A percentile compares a stretch with the other conserved stretches of the same genome.
Conservation (phyloP, 768 basidiomycete species). For the Boletellus ananas region DNA sequence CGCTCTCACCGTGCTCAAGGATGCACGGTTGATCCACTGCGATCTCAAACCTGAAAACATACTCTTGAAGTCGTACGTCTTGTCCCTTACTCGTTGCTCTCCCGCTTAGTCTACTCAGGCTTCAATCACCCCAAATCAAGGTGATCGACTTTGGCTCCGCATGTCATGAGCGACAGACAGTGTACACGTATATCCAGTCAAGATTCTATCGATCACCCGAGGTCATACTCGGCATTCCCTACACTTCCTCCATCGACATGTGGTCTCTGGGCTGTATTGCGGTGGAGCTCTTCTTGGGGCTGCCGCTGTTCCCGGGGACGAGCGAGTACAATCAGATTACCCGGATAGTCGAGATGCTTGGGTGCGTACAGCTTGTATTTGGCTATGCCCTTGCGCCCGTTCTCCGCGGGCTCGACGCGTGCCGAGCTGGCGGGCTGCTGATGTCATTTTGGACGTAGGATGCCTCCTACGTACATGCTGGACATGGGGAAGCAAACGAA, state of each 20-base stretch:
- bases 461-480: constrained; percentile 89
- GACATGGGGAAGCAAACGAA: constrained; percentile 93
- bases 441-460: constrained; percentile 40
- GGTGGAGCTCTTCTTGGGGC: constrained; percentile 93
- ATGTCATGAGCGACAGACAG: constrained; percentile 98
- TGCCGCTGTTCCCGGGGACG: constrained; percentile 96
- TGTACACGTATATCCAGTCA: constrained; percentile 99
- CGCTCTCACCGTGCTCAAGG: constrained; percentile 87
- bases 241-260: constrained; percentile 97
- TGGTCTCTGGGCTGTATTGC: constrained; percentile 99
- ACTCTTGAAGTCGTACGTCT: constrained; percentile 81
- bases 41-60: constrained; percentile 99
- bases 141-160: constrained; percentile 99
- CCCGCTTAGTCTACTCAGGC: constrained; percentile 39
- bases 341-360: constrained; percentile 96
- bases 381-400: neutral
- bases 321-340: constrained; percentile 99
- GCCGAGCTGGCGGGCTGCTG: neutral
- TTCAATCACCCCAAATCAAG: constrained; percentile 97
- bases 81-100: neutral
- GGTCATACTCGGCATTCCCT: constrained; percentile 91
- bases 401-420: neutral
- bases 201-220: constrained; percentile 98
- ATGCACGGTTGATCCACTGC: constrained; percentile 94
- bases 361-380: constrained; percentile 50